A percentile compares a stretch with the other conserved stretches of the same genome.
phyloP scores from a whole-genome alignment of 495 filamentous ascomycete genomes.

The Aspergillus biplanus region DNA sequence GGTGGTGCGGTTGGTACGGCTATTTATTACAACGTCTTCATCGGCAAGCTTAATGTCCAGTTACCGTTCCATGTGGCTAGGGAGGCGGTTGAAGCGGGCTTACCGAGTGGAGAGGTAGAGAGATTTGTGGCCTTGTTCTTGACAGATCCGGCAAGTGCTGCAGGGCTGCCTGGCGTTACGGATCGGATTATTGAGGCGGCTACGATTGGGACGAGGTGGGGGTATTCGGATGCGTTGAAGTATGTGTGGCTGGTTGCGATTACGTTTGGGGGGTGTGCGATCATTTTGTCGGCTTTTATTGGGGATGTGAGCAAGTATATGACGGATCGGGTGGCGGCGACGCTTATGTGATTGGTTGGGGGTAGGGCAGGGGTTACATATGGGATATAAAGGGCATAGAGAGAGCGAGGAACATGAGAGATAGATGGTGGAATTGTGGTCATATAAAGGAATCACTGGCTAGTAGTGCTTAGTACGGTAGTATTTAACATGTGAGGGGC shows the following conservation, averaged over 20 bases:
- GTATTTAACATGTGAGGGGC: too few relatives aligned
- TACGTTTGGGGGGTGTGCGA: background rate
- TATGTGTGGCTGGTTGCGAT: background rate
- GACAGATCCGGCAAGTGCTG: background rate
- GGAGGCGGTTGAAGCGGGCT: background rate
- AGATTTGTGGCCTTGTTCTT: background rate
- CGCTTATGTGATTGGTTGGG: background rate
- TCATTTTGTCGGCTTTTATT: background rate
- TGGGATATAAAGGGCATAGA: too few relatives aligned
- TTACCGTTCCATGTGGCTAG: background rate
- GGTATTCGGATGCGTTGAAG: background rate
- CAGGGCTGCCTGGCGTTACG: background rate
- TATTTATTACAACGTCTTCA: background rate
- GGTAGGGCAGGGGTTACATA: too few relatives aligned
- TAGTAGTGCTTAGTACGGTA: too few relatives aligned
- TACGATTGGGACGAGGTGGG: background rate
- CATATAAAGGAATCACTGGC: too few relatives aligned
- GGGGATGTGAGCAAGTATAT: conserved; percentile 4
- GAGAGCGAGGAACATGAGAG: too few relatives aligned
- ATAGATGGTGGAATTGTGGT: too few relatives aligned
- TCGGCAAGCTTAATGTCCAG: background rate
- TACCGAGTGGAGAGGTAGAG: background rate
- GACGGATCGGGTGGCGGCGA: background rate
- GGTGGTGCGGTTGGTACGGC: background rate
- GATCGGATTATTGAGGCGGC: background rate